These are phyloP conservation scores for Prunus dulcis DNA, from an alignment of 306 rosid species.

Conservation along the genomic window DNA sequence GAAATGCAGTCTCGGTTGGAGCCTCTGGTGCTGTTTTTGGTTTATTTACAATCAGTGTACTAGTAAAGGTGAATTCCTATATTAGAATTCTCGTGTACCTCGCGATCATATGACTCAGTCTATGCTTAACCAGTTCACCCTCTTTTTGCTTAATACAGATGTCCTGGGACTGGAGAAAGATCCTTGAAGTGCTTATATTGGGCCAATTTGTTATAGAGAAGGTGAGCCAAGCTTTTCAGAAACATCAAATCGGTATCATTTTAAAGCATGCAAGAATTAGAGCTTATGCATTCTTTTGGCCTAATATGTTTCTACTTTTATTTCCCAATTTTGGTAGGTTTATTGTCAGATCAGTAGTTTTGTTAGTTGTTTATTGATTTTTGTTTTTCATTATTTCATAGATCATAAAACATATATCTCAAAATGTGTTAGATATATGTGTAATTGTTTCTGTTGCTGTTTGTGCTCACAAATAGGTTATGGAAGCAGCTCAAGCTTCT, in stretches of 20 bases:
- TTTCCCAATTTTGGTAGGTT: background rate
- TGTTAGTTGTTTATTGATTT: background rate
- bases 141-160: constrained; percentile 42
- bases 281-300: background rate
- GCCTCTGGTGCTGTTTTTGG: constrained; percentile 99
- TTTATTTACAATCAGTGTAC: constrained; percentile 82
- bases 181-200: constrained; percentile 93
- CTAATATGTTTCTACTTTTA: background rate
- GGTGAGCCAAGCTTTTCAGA: constrained; percentile 43
- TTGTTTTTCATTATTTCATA: too few species aligned
- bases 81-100: background rate
- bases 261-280: background rate
- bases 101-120: background rate
- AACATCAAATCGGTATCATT: background rate
- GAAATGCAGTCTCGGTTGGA: constrained; percentile 85
- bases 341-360: background rate
- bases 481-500: constrained; percentile 99
- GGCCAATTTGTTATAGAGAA: constrained; percentile 91
- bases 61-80: constrained; percentile 63
- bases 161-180: constrained; percentile 99
- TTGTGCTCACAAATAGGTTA: constrained; percentile 49
- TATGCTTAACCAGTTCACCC: background rate
- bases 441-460: background rate
- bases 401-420: background rate
- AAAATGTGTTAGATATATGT: background rate